Base-by-base conservation (phyloP, 805 yeast species). In the Starmera dryadoides region DNA sequence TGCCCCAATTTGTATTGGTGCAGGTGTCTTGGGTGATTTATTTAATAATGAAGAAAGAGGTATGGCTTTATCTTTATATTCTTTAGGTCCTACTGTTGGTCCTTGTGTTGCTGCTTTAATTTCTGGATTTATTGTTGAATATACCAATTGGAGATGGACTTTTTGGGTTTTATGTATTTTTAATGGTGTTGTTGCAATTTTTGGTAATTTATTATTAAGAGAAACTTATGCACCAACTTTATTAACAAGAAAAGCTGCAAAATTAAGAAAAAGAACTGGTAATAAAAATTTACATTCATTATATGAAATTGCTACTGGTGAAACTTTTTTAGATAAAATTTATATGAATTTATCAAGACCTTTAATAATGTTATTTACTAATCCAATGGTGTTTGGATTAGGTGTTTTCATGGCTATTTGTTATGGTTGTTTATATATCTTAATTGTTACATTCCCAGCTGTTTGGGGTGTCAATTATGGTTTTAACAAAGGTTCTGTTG, bases 1-100 rank as follows among this genome's bases (percentile, higher is more conserved):
- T 38, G 79, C 84, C 0, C 81, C 87, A 2, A 60, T 81, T 29
- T 76, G 79, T 34, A 79, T 79, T 8, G 86, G 85, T 19, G 84
- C 85, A 1, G 87, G 86, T 17, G 72, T 77, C 7, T 59, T 81
- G 32, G 77, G 83, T 16, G 88, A 81, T 50, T 50, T 81, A 43
- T 81, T 68, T 51, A 64, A 64, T 37, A 74, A 71, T 42, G 53
- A 63, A 35, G 66, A 71, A 26, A 66, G 86, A 37, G 75, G 73
- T 37, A 53, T 62, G 29, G 82, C 83, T 1, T 61, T 79, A 64
- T 75, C 81, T 2, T 58, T 74, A 8, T 79, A 71, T 52, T 63
- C 74, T 3, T 52, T 67, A 43, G 68, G 69, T 35, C 73, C 79
- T 32, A 59, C 69, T 10, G 52, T 80, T 37, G 85, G 83, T 1